Conservation (phyloP, 202 grass and related monocot species). For the Saccharum hybrid region DNA sequence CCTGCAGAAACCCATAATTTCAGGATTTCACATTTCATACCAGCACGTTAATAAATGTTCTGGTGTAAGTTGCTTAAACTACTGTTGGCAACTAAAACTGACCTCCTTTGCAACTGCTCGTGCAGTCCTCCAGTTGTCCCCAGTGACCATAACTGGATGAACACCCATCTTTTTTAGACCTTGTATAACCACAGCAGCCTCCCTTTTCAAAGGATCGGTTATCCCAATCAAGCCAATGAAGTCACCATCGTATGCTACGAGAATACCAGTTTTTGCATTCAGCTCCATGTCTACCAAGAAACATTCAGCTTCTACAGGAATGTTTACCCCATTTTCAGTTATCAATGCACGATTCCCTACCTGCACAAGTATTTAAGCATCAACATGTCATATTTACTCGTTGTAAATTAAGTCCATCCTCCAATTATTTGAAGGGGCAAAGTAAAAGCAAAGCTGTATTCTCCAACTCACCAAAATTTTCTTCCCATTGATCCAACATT, state of each 20-base stretch:
- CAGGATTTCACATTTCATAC: constrained; percentile 20
- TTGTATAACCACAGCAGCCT: constrained; percentile 83
- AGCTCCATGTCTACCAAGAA: constrained; percentile 83
- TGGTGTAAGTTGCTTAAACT: constrained; percentile 5
- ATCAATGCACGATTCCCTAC: constrained; percentile 86
- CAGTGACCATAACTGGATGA: constrained; percentile 90
- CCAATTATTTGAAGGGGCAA: constrained; percentile 1
- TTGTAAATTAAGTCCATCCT: background rate
- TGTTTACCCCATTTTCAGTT: constrained; percentile 68
- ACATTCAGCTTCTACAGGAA: constrained; percentile 76
- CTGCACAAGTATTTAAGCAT: constrained; percentile 46
- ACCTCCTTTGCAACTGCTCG: constrained; percentile 92
- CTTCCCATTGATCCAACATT: constrained; percentile 70
- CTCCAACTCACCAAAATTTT: constrained; percentile 73
- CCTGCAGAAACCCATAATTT: constrained; percentile 48
- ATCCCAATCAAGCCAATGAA: constrained; percentile 83
- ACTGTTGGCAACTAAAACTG: constrained; percentile 33
- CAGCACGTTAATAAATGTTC: background rate
- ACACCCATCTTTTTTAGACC: constrained; percentile 89
- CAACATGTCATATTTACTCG: constrained; percentile 24
- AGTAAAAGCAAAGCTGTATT: constrained; percentile 33
- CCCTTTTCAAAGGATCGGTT: constrained; percentile 95
- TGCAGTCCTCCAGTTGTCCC: constrained; percentile 90
- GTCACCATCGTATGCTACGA: constrained; percentile 68
- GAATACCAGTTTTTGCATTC: constrained; percentile 82